Conservation (phyloP, 306 rosid genomes). For the Delonix regia region DNA sequence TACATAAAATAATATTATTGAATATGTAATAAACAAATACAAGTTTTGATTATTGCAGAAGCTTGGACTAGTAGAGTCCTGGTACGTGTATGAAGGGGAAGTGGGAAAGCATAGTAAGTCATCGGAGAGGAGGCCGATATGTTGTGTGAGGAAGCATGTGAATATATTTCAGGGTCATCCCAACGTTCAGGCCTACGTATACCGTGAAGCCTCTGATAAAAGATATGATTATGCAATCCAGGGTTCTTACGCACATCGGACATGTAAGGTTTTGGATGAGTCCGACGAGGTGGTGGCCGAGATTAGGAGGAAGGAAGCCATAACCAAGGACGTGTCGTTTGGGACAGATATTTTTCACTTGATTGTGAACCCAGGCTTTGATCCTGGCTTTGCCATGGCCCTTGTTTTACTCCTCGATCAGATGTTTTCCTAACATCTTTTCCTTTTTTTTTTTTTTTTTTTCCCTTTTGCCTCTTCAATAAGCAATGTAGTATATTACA, state of each 20-base stretch:
- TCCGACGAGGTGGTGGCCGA: conserved; percentile 60
- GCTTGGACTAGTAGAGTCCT: conserved; percentile 57
- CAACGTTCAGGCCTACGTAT: conserved; percentile 57
- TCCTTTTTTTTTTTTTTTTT: neutral
- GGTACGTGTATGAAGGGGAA: conserved; percentile 82
- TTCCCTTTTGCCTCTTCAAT: neutral
- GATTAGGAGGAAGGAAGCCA: conserved; percentile 70
- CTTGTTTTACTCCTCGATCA: conserved; percentile 75
- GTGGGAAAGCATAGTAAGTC: conserved; percentile 25
- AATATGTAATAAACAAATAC: neutral
- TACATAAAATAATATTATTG: neutral
- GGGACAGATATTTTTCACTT: conserved; percentile 82
- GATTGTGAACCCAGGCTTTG: conserved; percentile 68
- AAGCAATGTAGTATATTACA: neutral
- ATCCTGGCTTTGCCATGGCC: conserved; percentile 82
- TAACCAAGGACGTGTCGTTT: conserved; percentile 56
- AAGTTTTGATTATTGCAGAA: conserved; percentile 44
- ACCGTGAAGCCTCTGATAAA: conserved; percentile 43
- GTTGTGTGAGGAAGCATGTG: conserved; percentile 59
- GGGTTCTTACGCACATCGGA: conserved; percentile 72
- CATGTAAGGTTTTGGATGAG: conserved; percentile 72
- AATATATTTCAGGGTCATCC: conserved; percentile 49
- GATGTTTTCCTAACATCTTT: conserved; percentile 58
- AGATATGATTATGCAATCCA: conserved; percentile 49
- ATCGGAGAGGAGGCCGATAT: conserved; percentile 49